Conservation (phyloP, 139 green algal genomes). For the Asterochloris sp. region DNA sequence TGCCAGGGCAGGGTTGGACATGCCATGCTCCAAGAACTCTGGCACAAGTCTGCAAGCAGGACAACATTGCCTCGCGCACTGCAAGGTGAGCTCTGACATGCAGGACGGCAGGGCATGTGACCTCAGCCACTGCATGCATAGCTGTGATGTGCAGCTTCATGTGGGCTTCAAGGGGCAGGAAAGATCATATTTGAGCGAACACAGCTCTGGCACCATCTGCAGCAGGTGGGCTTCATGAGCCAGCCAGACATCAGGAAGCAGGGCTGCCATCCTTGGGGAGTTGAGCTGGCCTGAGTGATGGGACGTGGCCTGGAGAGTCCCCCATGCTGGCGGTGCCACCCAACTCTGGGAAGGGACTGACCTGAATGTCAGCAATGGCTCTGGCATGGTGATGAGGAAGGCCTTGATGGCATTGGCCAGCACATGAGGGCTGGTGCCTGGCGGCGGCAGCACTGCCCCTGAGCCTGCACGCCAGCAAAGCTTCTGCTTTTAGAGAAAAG, state of each 20-base stretch:
- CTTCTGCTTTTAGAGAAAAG: not conserved
- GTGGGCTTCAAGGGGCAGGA: too few species aligned
- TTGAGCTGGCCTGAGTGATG: not conserved
- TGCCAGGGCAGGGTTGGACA: constrained; percentile 5
- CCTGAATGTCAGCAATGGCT: constrained; percentile 34
- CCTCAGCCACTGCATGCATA: not conserved
- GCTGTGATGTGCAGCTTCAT: too few species aligned
- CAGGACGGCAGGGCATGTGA: not conserved
- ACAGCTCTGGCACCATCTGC: constrained; percentile 7
- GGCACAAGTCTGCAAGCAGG: constrained; percentile 16
- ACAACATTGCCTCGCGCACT: not conserved
- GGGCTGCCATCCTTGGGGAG: not conserved
- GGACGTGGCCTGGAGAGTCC: too few species aligned
- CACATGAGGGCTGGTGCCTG: constrained; percentile 23
- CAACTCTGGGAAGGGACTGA: not conserved
- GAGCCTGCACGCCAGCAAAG: not conserved
- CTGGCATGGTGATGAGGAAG: constrained; percentile 28
- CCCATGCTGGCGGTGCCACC: not conserved
- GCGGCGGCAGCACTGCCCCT: constrained; percentile 14
- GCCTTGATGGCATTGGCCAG: constrained; percentile 25
- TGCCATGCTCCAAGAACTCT: constrained; percentile 14
- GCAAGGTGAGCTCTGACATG: not conserved
- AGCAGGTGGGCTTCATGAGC: too few species aligned
- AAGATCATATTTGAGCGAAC: too few species aligned
- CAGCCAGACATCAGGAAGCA: not conserved